phyloP scores from a whole-genome alignment of 768 basidiomycete genomes.

The Clitopilus hobsonii region DNA sequence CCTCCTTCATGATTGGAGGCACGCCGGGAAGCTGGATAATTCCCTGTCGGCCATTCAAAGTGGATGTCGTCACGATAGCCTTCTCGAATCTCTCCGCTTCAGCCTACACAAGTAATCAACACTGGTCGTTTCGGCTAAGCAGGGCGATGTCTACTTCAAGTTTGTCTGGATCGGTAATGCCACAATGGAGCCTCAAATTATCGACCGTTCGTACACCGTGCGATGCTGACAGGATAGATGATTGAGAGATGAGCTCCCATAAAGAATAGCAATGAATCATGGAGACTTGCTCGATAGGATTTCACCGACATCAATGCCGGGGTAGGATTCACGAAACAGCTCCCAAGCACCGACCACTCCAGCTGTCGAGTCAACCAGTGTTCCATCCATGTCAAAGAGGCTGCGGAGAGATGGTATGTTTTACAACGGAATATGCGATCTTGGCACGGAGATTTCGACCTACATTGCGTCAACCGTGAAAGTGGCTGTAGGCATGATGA shows the following conservation, averaged over 20 bases:
- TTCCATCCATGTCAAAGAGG: conserved; percentile 83
- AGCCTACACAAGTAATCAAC: conserved; percentile 29
- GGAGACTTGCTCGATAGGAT: conserved; percentile 53
- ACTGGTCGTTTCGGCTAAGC: background rate
- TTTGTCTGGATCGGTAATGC: conserved; percentile 59
- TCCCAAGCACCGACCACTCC: conserved; percentile 85
- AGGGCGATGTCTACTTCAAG: conserved; percentile 49
- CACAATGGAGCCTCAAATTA: conserved; percentile 70
- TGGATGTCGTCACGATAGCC: conserved; percentile 65
- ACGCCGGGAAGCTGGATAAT: conserved; percentile 78
- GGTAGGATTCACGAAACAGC: conserved; percentile 67
- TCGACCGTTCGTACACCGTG: conserved; percentile 86
- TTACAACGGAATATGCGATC: conserved; percentile 8
- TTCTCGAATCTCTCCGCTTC: conserved; percentile 78
- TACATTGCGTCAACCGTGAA: conserved; percentile 41
- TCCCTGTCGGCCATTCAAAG: conserved; percentile 47
- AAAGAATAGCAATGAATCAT: conserved; percentile 3
- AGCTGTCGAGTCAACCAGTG: conserved; percentile 75
- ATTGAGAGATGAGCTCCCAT: conserved; percentile 9
- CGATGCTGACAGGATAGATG: conserved; percentile 38
- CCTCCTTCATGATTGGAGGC: conserved; percentile 50
- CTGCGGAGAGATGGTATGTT: conserved; percentile 26
- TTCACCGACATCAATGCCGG: conserved; percentile 51
- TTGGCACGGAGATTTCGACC: conserved; percentile 8
- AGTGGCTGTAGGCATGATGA: conserved; percentile 28